Conservation (phyloP, 768 basidiomycete species). For the Boletus tomentosulus region DNA sequence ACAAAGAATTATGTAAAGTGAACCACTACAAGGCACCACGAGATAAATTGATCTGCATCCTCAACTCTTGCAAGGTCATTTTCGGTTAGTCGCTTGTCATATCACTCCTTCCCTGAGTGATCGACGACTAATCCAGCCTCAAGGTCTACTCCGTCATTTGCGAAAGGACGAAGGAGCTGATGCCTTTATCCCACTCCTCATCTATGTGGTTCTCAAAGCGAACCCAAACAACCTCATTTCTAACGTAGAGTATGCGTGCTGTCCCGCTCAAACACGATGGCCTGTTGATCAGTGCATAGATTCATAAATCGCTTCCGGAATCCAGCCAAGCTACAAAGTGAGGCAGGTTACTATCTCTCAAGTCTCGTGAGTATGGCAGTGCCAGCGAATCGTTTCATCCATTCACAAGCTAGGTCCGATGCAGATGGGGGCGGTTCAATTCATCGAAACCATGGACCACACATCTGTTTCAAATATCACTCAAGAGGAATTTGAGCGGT, state of each 20-base stretch:
- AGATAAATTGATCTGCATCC: constrained; percentile 95
- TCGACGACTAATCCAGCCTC: not conserved
- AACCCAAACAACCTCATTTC: constrained; percentile 92
- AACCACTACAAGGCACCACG: constrained; percentile 99
- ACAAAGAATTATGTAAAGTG: constrained; percentile 84
- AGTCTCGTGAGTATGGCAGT: constrained; percentile 62
- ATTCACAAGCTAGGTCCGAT: constrained; percentile 4
- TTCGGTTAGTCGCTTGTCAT: constrained; percentile 62
- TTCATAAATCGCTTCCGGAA: constrained; percentile 96
- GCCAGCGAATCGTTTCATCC: not conserved
- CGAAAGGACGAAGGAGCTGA: constrained; percentile 87
- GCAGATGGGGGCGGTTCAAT: constrained; percentile 94
- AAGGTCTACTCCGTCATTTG: constrained; percentile 87
- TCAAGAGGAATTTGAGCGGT: constrained; percentile 89
- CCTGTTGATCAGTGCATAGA: constrained; percentile 35
- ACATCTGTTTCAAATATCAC: constrained; percentile 91
- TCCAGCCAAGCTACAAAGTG: constrained; percentile 84
- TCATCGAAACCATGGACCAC: constrained; percentile 98
- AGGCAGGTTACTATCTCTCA: constrained; percentile 95
- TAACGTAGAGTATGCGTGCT: constrained; percentile 77
- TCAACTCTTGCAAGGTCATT: constrained; percentile 99
- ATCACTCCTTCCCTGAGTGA: constrained; percentile 1
- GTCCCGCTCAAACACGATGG: not conserved
- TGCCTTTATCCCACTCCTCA: constrained; percentile 90
- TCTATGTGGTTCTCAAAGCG: constrained; percentile 90